Evolutionary conservation across 495 filamentous ascomycete species (phyloP).

Genomic region (Penicillium alfredii): DNA sequence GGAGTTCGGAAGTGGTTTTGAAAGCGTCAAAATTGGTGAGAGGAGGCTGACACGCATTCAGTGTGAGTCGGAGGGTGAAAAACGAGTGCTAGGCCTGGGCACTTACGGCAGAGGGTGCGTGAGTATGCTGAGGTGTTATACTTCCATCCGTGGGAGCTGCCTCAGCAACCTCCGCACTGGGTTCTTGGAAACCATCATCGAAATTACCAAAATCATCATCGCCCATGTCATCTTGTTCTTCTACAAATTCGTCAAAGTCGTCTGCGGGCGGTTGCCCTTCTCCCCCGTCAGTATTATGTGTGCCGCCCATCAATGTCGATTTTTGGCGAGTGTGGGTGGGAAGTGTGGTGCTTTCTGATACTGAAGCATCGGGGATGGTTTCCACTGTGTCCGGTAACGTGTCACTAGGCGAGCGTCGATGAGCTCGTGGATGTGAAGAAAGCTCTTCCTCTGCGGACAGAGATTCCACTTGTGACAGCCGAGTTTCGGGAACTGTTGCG

Average conservation of each 20-base stretch:
- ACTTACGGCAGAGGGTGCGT: constrained; percentile 48
- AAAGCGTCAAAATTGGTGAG: constrained; percentile 67
- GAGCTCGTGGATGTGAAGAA: constrained; percentile 33
- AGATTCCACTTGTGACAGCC: constrained; percentile 39
- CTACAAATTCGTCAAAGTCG: constrained; percentile 96
- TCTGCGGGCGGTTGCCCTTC: constrained; percentile 44
- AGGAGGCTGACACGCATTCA: constrained; percentile 55
- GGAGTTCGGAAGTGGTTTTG: constrained; percentile 45
- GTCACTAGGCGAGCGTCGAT: constrained; percentile 40
- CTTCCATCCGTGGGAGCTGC: constrained; percentile 17
- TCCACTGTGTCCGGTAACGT: constrained; percentile 45
- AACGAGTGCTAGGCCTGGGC: constrained; percentile 1
- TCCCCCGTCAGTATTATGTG: constrained; percentile 37
- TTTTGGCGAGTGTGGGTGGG: constrained; percentile 19
- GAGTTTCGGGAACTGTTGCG: constrained; percentile 40
- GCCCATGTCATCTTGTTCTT: constrained; percentile 59
- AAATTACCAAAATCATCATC: constrained; percentile 85
- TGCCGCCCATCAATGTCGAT: constrained; percentile 8
- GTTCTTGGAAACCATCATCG: constrained; percentile 74
- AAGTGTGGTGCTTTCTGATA: constrained; percentile 31
- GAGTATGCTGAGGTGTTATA: constrained; percentile 31
- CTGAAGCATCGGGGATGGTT: constrained; percentile 38
- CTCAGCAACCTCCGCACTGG: constrained; percentile 42
- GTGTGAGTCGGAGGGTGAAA: no score
- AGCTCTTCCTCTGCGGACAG: constrained; percentile 28